Base-by-base conservation (phyloP, 371 early-diverging fungal species). In the Rhizopus stolonifer region DNA sequence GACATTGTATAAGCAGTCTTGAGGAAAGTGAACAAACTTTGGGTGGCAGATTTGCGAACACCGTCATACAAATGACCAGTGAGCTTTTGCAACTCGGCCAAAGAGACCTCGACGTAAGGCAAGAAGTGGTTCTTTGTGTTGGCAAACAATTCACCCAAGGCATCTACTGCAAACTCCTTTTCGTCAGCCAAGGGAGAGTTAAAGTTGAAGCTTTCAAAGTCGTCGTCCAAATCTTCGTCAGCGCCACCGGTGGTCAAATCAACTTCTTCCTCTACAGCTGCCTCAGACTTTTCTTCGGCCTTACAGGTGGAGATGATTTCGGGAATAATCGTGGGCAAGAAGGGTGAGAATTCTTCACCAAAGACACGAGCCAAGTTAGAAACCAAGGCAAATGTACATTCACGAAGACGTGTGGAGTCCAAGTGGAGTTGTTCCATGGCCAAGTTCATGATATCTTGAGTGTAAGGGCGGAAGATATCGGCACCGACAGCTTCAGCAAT, bases 121-220 rank as follows among this genome's bases (percentile, higher is more conserved):
- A 93, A 67, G 63, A 91, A 92, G 23, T 82, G 77, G 0, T 75
- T 53, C 8, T 79, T 69, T 7, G 91, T 87, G 52, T 86, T 80
- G 43, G 80, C 81, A 70, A 93, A 93, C 22, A 94, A 64, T 61
- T 92, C 90, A 26, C 87, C 93, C 22, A 89, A 76, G 1, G 89
- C 87, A 56, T 90, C 90, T 11, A 86, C 83, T n/a, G 93, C 93
- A 36, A 88, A 81, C 58, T 91, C 92, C 70, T 94, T 94, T 60
- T 94, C 95, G 15, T 91, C 90, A 4, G 93, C 88, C 59, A 93
- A 74, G 19, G 89, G 91, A 26, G 90, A 86, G 64, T 80, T 87
- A 55, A 89, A 70, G 13, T 74, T 75, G 57, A 82, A 77, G 25
- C 75, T 46, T 54, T 53, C 31, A 71, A 75, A 29, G 22, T 86